A percentile compares a stretch with the other conserved stretches of the same genome.
Evolutionary conservation across 139 green algal species (phyloP).

Genomic region (Chlamydomonas sphaeroides): DNA sequence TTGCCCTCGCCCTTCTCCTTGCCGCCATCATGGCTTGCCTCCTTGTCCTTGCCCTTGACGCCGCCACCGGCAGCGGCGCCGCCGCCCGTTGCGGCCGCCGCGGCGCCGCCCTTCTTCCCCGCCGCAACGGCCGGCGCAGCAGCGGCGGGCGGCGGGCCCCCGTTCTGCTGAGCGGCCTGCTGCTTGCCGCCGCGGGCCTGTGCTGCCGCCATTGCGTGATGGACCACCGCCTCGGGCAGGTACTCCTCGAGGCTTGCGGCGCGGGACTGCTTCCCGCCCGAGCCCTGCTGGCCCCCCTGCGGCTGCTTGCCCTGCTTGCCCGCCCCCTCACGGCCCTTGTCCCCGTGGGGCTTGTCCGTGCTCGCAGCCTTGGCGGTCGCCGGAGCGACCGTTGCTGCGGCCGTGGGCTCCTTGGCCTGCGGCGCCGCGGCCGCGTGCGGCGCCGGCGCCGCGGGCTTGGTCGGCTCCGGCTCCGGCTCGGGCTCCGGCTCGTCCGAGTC

Average conservation of each 20-base stretch:
- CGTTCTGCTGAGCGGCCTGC: conserved; percentile 22
- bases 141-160: background rate
- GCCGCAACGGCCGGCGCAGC: background rate
- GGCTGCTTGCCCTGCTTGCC: conserved; percentile 19
- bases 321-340: background rate
- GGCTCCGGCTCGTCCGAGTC: conserved; percentile 16
- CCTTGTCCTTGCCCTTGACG: conserved; percentile 4
- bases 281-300: background rate
- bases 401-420: background rate
- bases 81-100: background rate
- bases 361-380: too few relatives aligned
- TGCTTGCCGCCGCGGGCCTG: background rate
- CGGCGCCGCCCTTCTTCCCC: background rate
- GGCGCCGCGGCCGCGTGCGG: background rate
- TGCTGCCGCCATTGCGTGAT: background rate
- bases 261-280: conserved; percentile 7
- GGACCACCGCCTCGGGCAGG: conserved; percentile 1
- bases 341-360: too few relatives aligned
- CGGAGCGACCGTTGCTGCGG: too few relatives aligned
- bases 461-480: background rate
- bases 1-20: conserved; percentile 2
- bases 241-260: conserved; percentile 14
- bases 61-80: background rate
- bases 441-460: background rate
- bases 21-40: background rate